Evolutionary conservation across 1,284 basidiomycete genomes (phyloP).

Genomic region (Ceratobasidium sp.): DNA sequence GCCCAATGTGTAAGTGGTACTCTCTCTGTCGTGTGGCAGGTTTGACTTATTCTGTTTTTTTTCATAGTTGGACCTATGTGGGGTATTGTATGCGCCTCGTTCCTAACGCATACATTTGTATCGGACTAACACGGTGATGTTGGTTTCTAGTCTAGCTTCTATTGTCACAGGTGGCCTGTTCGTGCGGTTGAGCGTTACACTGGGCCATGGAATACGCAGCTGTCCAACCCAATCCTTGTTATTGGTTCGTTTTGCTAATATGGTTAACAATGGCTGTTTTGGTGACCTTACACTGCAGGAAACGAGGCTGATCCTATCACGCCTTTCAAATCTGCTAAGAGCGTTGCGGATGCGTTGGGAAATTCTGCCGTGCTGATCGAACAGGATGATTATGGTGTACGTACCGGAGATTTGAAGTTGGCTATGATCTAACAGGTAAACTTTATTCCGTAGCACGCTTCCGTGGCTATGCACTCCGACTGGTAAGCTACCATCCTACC

Average conservation of each 20-base stretch:
- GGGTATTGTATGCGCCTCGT: background rate
- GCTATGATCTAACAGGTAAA: too few species aligned
- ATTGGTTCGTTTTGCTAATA: too few species aligned
- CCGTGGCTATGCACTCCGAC: constrained; percentile 21
- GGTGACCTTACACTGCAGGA: constrained; percentile 13
- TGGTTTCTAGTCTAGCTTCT: constrained; percentile 7
- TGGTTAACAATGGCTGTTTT: too few species aligned
- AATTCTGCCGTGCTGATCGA: constrained; percentile 37
- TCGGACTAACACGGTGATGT: background rate
- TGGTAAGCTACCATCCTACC: background rate
- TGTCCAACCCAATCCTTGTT: constrained; percentile 26
- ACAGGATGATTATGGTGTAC: constrained; percentile 43
- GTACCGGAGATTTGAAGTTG: background rate
- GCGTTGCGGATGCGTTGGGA: constrained; percentile 33
- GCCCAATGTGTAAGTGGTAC: constrained; percentile 36
- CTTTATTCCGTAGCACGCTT: background rate
- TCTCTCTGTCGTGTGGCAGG: background rate
- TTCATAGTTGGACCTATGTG: constrained; percentile 8
- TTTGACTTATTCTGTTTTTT: background rate
- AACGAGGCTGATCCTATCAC: constrained; percentile 46
- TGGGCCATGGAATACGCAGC: constrained; percentile 39
- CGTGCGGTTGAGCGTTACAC: constrained; percentile 44
- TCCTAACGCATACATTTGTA: background rate
- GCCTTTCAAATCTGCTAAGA: constrained; percentile 27
- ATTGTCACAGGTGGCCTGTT: constrained; percentile 36